Conservation (phyloP, 345 rosid species). For the Hibiscus mutabilis region DNA sequence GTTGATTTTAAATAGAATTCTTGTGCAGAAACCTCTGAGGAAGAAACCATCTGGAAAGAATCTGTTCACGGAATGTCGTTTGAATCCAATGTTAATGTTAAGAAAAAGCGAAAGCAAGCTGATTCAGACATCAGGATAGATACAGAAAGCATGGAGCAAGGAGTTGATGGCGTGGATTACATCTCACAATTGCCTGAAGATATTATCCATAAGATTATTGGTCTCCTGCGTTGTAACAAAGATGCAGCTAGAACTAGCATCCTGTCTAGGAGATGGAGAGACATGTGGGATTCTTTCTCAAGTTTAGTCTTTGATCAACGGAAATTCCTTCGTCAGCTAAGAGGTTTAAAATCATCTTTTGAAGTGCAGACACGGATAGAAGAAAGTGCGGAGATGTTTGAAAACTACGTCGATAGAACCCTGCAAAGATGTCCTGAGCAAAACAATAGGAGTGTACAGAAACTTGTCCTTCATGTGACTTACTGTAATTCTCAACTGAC, state of each 20-base stretch:
- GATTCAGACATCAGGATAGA: slow-evolving; percentile 1
- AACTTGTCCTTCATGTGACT: slow-evolving; percentile 24
- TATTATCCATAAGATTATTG: slow-evolving; percentile 25
- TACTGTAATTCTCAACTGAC: neutral
- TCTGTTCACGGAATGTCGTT: neutral
- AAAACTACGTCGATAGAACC: slow-evolving; percentile 15
- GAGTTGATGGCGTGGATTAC: slow-evolving; percentile 12
- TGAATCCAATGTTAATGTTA: neutral
- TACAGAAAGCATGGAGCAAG: neutral
- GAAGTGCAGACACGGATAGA: neutral
- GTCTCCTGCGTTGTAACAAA: slow-evolving; percentile 24
- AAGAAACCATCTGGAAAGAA: neutral
- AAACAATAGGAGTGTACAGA: slow-evolving; percentile 13
- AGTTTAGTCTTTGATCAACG: slow-evolving; percentile 28
- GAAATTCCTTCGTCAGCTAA: slow-evolving; percentile 15
- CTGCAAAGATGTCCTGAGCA: slow-evolving; percentile 14
- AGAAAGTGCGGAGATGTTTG: neutral
- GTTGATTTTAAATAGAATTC: neutral
- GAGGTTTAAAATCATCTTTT: neutral
- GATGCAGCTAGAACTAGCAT: slow-evolving; percentile 30
- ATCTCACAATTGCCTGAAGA: slow-evolving; percentile 31
- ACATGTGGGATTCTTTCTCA: slow-evolving; percentile 20
- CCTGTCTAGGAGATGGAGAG: slow-evolving; percentile 34
- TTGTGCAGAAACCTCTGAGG: slow-evolving; percentile 9
- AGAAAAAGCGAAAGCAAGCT: slow-evolving; percentile 13